Percentiles rank a stretch among this genome's conserved stretches.
Conservation (phyloP, 768 basidiomycete species). For the Russula sp. region DNA sequence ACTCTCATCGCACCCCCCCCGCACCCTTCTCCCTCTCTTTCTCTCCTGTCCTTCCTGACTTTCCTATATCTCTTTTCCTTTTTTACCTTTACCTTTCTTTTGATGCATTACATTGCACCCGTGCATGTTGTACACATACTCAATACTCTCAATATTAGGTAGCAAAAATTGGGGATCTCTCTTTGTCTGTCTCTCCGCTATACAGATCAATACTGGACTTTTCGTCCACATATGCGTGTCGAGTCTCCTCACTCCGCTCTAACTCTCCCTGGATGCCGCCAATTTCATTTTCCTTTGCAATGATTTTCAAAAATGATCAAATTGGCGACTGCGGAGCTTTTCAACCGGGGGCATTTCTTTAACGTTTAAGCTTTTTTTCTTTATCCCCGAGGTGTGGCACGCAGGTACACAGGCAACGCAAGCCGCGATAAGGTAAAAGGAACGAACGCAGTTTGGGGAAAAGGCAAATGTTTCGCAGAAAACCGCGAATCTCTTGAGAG, state of each 20-base stretch:
- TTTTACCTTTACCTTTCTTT: neutral
- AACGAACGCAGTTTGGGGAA: no score
- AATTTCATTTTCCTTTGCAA: no score
- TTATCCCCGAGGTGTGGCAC: no score
- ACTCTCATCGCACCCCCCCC: neutral
- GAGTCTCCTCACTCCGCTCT: neutral
- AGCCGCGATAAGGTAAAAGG: no score
- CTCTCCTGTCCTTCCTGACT: neutral
- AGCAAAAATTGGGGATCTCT: neutral
- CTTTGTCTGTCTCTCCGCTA: neutral
- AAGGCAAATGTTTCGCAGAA: no score
- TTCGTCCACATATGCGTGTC: neutral
- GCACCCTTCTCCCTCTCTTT: neutral
- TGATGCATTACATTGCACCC: constrained; percentile 15
- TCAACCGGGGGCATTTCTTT: neutral
- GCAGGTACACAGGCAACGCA: no score
- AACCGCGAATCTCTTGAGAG: no score
- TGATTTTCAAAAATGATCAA: neutral
- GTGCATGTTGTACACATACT: constrained; percentile 20
- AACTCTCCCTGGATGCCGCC: neutral
- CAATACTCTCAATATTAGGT: constrained; percentile 18
- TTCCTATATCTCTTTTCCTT: neutral
- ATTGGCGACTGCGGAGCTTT: neutral
- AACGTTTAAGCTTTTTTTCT: neutral
- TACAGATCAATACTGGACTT: neutral